Percentiles rank a stretch among this genome's conserved stretches.
Conservation (phyloP, 768 basidiomycete species). For the Cystofilobasidium macerans region DNA sequence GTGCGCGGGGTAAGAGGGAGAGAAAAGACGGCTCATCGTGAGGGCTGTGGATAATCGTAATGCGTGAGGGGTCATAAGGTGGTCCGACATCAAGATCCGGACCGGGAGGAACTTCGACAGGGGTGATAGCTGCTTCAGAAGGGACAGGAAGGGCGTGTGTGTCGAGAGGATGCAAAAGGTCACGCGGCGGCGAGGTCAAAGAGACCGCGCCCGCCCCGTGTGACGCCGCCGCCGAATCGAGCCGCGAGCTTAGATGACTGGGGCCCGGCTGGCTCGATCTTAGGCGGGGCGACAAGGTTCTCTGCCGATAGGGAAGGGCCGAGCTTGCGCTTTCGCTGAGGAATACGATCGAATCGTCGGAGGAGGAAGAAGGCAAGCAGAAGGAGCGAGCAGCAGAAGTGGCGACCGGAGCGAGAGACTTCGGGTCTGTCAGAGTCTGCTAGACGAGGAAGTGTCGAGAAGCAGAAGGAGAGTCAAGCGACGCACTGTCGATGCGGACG, state of each 20-base stretch:
- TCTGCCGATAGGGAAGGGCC: not conserved
- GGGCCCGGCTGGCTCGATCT: not conserved
- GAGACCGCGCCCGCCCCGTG: not conserved
- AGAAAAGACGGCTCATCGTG: too few species aligned
- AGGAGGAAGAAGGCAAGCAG: not conserved
- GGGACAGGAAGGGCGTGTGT: not conserved
- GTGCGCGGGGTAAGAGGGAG: too few species aligned
- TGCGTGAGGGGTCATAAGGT: too few species aligned
- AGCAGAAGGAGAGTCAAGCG: too few species aligned
- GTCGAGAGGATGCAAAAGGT: not conserved
- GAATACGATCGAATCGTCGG: not conserved
- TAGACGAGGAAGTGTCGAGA: too few species aligned
- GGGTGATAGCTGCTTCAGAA: too few species aligned
- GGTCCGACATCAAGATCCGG: too few species aligned
- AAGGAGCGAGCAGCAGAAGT: not conserved
- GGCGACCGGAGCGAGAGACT: too few species aligned
- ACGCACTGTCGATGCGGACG: too few species aligned
- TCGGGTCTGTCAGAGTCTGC: too few species aligned
- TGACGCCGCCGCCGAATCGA: not conserved
- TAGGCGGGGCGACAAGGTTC: not conserved
- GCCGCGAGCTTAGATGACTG: not conserved
- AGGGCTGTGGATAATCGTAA: too few species aligned
- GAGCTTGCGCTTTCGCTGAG: constrained; percentile 3
- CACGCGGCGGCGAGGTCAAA: not conserved
- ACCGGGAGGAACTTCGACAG: too few species aligned